phyloP scores from a whole-genome alignment of 306 rosid species.

The Cucurbita pepo region DNA sequence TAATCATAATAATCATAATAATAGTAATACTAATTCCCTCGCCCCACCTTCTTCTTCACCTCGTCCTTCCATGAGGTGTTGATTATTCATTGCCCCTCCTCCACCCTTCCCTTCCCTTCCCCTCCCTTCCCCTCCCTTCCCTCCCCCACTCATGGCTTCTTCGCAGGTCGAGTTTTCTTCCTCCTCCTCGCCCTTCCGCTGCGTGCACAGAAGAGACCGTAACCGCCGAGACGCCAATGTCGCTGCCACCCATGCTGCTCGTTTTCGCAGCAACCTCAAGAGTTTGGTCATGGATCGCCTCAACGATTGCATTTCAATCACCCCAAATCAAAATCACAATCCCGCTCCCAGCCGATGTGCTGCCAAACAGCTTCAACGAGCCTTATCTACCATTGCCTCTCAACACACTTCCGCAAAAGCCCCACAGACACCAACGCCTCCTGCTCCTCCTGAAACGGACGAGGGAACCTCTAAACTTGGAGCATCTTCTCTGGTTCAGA shows the following conservation, averaged over 20 bases:
- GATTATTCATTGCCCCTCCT: not conserved
- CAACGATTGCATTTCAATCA: conserved; percentile 15
- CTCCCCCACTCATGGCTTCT: conserved; percentile 35
- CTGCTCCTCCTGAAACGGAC: not conserved
- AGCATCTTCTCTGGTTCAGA: conserved; percentile 75
- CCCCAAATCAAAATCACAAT: not conserved
- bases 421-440: not conserved
- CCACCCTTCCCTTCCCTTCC: too few species aligned
- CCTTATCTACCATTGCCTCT: not conserved
- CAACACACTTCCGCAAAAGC: not conserved
- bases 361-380: not conserved
- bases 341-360: not conserved
- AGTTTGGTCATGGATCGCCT: conserved; percentile 26
- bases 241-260: conserved; percentile 15
- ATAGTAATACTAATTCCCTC: not conserved
- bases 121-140: not conserved
- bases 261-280: conserved; percentile 33
- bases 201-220: conserved; percentile 51
- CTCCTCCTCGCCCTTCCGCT: conserved; percentile 43
- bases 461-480: conserved; percentile 17
- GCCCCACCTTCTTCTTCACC: not conserved
- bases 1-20: too few species aligned
- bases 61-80: not conserved
- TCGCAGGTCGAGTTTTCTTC: conserved; percentile 49
- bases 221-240: conserved; percentile 31